Base-by-base conservation (phyloP, 257 asterid species). In the Ballota nigra region DNA sequence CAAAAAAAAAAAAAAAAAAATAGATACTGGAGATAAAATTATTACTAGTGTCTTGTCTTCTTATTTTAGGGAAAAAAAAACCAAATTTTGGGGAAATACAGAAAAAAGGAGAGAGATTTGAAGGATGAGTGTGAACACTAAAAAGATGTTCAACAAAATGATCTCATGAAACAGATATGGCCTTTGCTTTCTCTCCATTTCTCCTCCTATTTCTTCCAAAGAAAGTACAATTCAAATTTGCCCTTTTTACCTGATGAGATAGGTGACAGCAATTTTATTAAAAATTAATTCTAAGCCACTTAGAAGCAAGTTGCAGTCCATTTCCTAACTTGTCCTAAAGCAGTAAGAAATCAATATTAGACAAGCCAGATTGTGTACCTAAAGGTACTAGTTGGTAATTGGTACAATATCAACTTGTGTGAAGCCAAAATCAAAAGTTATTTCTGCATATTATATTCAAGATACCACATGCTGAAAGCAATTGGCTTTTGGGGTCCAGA, bases 41-140 rank as follows among this genome's bases (percentile, higher is more conserved):
- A n/a, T n/a, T n/a, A n/a, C 13, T 4, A 28, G 64, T 11, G 51
- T 41, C 16, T 41, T 41, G 51, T 41, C 18, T 4, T 12, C 3
- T 41, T 13, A 36, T 41, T 12, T 41, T 41, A 13, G 51, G 6
- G 3, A 41, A 41, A 41, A 41, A 43, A 43, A 9, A 10, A 9
- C 9, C 51, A 43, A 43, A 13, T 43, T 43, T 43, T 13, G 51
- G 61, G 29, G 28, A 11, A 23, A 43, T 16, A 58, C 0, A 31
- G 9, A 1, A 2, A 28, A 56, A 26, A 13, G 19, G 29, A 51
- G 45, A 28, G 29, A 51, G 45, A 28, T 6, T 12, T 2, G 19
- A 9, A 70, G 40, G 60, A 28, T 63, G 65, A 56, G 76, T 63
- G 69, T 73, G 64, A 76, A 80, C 74, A 19, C 74, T 38, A 9